Base-by-base conservation (phyloP, 2,329 filamentous ascomycete genomes). In the Hirsutella thompsonii region DNA sequence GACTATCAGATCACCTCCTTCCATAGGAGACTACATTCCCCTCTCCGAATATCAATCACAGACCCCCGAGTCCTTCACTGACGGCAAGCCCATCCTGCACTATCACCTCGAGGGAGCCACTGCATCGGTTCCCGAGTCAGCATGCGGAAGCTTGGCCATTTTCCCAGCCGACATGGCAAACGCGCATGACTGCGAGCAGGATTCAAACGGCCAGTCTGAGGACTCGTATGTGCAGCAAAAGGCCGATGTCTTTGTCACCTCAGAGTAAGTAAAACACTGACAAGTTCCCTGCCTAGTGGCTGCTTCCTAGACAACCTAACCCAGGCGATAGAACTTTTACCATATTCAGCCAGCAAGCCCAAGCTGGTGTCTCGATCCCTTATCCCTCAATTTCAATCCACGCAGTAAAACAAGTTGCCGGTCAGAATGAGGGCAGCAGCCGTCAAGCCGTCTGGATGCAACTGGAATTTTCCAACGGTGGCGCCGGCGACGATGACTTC, bases 301-400 rank as follows among this genome's bases (percentile, higher is more conserved):
- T 9, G 32, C n/a, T 8, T 5, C 13, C 14, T 16, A 16, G 32
- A n/a, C 16, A 8, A 34, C 5, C 20, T 20, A 3, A 16, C 23
- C n/a, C n/a, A n/a, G n/a, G 29, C 18, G 5, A 2, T 5, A 66
- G 55, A 28, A 53, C 51, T 49, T 67, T 89, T 42, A 76, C 68
- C 13, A 59, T 89, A 45, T 88, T 78, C 64, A 81, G 79, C 48
- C 59, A 64, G 11, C 57, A 69, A 3, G 70, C 67, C 11, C 64
- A 68, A 29, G 69, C 63, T 16, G 84, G 83, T 46, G 61, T 86
- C 36, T 70, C 76, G 33, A 82, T 89, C 48, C 76, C 81, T 0
- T 90, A 88, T 59, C 82, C 79, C 3, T 66, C 75, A 45, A 83
- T 90, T 55, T 79, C 79, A 19, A 77, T 89, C 14, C 83, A 88